Evolutionary conservation across 208 protist genomes (phyloP), one percentile per base, ranked within the genome.

Genomic region (Crithidia thermophila): DNA sequence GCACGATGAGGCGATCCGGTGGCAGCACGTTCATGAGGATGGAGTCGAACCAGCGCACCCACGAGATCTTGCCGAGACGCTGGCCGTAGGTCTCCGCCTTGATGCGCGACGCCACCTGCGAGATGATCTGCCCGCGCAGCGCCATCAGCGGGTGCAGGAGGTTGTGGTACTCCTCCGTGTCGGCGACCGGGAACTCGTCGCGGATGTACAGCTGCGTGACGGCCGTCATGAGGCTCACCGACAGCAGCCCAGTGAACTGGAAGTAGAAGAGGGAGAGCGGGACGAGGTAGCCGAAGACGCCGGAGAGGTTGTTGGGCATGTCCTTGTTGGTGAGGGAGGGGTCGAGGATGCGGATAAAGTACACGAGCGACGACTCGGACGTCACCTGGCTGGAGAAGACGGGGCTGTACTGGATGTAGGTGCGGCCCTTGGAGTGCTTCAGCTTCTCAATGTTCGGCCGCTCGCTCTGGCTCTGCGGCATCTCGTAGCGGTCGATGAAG

Each of bases 181-280:
- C 90, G 40, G 77, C 77, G 27, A 93, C 76, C 5, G 90, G 90
- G 49, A 80, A 82, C 43, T 90, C 87, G 69, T 95, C 87, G 25
- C 83, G 75, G 61, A 93, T 86, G 79, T 95, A 95, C 21, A 82
- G 75, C 71, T 95, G 90, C 21, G 90, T 90, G 33, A 93, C 73
- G 18, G 85, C 84, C 18, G 85, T 93, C 87, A 92, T 94, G 62
- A 94, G 77, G 72, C 81, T 75, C 16, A 93, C 87, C 3, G 87
- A 91, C 21, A 95, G 83, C 30, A 94, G 60, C 20, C 90, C 90
- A 20, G 67, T 56, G 67, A 85, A 91, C 80, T 92, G 87, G 63
- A 93, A 90, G 74, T 88, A 95, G 76, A 90, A 94, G 40, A 95
- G 79, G 16, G 77, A 88, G 30, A 88, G 62, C 37, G 90, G 90